Evolutionary conservation across 176 grass and related monocot species (phyloP), one percentile per base, ranked within the genome.

Genomic region (Phyllostachys edulis): DNA sequence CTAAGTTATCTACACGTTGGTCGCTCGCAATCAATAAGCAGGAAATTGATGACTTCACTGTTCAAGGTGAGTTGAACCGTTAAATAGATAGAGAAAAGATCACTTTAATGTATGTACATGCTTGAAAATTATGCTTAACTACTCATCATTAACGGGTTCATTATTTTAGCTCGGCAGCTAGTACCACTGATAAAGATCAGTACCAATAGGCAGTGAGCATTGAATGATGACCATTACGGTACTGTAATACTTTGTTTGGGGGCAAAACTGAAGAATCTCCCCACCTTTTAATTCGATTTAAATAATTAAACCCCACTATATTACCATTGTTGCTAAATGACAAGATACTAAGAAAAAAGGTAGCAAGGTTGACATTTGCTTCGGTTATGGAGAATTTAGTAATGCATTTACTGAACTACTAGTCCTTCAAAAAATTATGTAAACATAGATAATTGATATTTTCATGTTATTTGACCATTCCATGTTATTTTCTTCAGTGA

Each of bases 1-100:
- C 93, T 8, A 95, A 89, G 81, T 73, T 71, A 71, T 91, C 96
- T 36, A 96, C 88, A 68, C 93, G 91, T 23, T 99, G 96, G 96
- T 66, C 85, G 0, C 87, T 99, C 47, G 88, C 93, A 75, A 92
- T 99, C 69, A 99, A 99, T 81, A 94, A 45, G 90, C 85, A 90
- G 51, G 85, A 92, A 77, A 82, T 99, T 9, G 78, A 80, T 63
- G 93, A 98, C 83, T 98, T 96, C 72, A 90, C 85, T 40, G 55
- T 98, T 51, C 73, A 94, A 73, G 93, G 96, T 92, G 63, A 80
- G 83, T 78, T 61, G 26, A 77, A 32, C 47, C 5, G 13, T 59
- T 41, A 15, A 82, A 87, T 78, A 84, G 36, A 29, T 34, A 40
- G 37, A 40, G 36, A 71, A 39, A 64, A 69, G 63, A 21, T 51